Evolutionary conservation across 164 flowering plant species (phyloP).

Genomic region (Santalum album): DNA sequence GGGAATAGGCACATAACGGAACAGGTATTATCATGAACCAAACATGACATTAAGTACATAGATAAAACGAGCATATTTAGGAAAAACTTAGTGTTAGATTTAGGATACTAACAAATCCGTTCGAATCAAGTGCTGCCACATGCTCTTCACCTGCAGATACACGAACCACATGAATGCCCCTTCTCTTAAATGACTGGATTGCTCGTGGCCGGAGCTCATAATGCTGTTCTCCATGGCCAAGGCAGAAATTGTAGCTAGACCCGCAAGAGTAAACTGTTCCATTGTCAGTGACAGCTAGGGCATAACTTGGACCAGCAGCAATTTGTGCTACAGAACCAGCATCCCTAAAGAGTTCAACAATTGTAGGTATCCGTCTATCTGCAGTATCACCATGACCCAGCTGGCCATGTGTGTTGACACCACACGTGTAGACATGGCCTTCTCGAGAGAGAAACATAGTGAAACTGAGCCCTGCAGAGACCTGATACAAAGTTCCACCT

Average conservation of each 20-base stretch:
- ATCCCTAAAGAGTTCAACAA: conserved; percentile 40
- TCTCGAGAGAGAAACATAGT: conserved; percentile 68
- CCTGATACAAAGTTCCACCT: conserved; percentile 32
- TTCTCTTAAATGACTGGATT: conserved; percentile 62
- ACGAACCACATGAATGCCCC: conserved; percentile 56
- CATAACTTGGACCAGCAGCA: conserved; percentile 80
- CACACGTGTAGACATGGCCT: conserved; percentile 89
- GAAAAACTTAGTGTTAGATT: not conserved
- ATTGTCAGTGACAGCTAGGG: conserved; percentile 56
- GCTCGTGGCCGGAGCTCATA: conserved; percentile 65
- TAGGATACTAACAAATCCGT: conserved; percentile 81
- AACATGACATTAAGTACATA: no score
- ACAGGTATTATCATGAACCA: no score
- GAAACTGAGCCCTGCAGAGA: conserved; percentile 80
- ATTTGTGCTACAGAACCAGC: conserved; percentile 65
- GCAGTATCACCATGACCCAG: conserved; percentile 85
- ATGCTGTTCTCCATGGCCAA: conserved; percentile 94
- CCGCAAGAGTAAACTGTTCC: conserved; percentile 84
- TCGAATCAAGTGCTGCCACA: conserved; percentile 91
- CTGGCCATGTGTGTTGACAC: conserved; percentile 72
- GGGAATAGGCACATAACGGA: no score
- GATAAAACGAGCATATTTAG: conserved; percentile 1
- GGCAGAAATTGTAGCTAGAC: conserved; percentile 86
- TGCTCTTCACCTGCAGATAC: conserved; percentile 97
- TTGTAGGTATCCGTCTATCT: conserved; percentile 66